Conservation (phyloP, 768 basidiomycete species). For the Boletus eberwhitei region DNA sequence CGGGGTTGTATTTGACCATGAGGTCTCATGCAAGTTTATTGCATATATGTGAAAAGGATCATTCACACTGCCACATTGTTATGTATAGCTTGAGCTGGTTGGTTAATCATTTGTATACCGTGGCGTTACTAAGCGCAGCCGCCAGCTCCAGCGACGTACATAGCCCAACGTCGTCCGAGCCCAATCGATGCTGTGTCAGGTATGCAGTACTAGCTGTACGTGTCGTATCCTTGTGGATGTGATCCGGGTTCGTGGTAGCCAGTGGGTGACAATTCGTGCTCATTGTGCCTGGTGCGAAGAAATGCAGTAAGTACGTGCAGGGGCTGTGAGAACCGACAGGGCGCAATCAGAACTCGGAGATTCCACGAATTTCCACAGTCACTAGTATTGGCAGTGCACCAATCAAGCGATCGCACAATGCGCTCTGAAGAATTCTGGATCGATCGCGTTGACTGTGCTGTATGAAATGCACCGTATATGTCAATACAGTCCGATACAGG, state of each 20-base stretch:
- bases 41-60: not conserved
- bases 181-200: not conserved
- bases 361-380: not conserved
- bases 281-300: not conserved
- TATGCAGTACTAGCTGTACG: not conserved
- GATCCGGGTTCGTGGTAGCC: not conserved
- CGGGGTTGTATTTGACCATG: not conserved
- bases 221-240: not conserved
- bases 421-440: not conserved
- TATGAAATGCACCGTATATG: too few species aligned
- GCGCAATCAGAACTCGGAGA: not conserved
- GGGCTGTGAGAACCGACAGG: too few species aligned
- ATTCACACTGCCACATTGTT: not conserved
- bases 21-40: not conserved
- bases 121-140: not conserved
- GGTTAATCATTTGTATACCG: too few species aligned
- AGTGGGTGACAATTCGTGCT: too few species aligned
- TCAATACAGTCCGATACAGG: too few species aligned
- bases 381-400: slow-evolving; percentile 2
- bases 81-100: not conserved
- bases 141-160: not conserved
- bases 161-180: not conserved
- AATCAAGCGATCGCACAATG: not conserved
- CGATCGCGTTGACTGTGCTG: too few species aligned
- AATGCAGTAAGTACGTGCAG: too few species aligned